Conservation (phyloP, 2,329 filamentous ascomycete species). For the Alternaria sp. region DNA sequence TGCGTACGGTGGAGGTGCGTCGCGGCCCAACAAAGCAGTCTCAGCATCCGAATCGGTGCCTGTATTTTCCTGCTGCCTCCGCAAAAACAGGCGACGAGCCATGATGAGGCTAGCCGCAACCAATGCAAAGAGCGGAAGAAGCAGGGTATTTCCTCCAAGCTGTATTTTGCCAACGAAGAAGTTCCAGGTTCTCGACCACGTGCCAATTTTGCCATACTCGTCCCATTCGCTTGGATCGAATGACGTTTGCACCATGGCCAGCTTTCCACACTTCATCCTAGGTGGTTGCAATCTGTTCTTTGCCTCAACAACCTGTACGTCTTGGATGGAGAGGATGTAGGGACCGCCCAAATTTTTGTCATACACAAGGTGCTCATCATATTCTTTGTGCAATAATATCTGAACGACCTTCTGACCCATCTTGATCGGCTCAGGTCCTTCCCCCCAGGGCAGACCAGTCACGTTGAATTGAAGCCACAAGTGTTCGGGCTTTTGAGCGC, state of each 20-base stretch:
- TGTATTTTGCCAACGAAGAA: slow-evolving; percentile 22
- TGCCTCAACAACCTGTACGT: slow-evolving; percentile 33
- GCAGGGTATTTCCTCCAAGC: slow-evolving; percentile 18
- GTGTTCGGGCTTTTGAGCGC: slow-evolving; percentile 18
- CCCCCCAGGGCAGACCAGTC: slow-evolving; percentile 20
- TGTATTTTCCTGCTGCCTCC: slow-evolving; percentile 18
- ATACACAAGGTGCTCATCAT: not conserved
- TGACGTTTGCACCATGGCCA: slow-evolving; percentile 32
- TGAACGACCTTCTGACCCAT: slow-evolving; percentile 39
- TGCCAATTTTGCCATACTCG: slow-evolving; percentile 38
- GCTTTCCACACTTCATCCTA: slow-evolving; percentile 40
- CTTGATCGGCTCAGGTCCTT: slow-evolving; percentile 7
- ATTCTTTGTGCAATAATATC: slow-evolving; percentile 26
- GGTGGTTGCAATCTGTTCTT: slow-evolving; percentile 29
- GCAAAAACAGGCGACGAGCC: slow-evolving; percentile 18
- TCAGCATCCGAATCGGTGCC: slow-evolving; percentile 26
- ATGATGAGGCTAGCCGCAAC: slow-evolving; percentile 23
- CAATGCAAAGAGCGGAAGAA: slow-evolving; percentile 27
- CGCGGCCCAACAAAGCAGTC: slow-evolving; percentile 25
- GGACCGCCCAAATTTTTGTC: not conserved
- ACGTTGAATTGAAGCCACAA: slow-evolving; percentile 42
- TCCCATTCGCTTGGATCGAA: slow-evolving; percentile 44
- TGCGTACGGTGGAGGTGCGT: slow-evolving; percentile 28
- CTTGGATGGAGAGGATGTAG: slow-evolving; percentile 27
- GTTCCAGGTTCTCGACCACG: slow-evolving; percentile 27